Percentiles rank a stretch among this genome's conserved stretches.
Conservation (phyloP, 2,329 filamentous ascomycete species). For the Clarireedia paspali region DNA sequence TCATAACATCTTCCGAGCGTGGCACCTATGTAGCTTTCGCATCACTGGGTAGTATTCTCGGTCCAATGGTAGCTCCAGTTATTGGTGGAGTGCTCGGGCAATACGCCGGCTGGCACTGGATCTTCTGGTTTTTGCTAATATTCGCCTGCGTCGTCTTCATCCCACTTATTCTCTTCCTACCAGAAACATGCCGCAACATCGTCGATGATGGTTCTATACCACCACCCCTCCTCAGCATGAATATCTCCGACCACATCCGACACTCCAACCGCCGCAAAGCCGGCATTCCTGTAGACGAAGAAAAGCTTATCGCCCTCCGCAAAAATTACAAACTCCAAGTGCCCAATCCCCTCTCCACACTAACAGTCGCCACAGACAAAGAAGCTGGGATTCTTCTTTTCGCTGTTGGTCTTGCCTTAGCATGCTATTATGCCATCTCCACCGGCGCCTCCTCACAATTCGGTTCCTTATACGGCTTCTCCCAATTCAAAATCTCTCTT, state of each 20-base stretch:
- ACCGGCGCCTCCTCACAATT: constrained; percentile 7
- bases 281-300: constrained; percentile 11
- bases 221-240: constrained; percentile 47
- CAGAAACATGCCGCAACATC: constrained; percentile 18
- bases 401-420: constrained; percentile 44
- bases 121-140: constrained; percentile 44
- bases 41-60: constrained; percentile 47
- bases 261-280: constrained; percentile 12
- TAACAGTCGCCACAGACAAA: constrained; percentile 36
- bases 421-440: constrained; percentile 42
- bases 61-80: constrained; percentile 18
- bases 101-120: constrained; percentile 21
- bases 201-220: constrained; percentile 37
- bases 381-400: constrained; percentile 39
- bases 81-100: constrained; percentile 19
- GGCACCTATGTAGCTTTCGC: constrained; percentile 61
- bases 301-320: constrained; percentile 24
- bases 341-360: constrained; percentile 35
- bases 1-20: constrained; percentile 51
- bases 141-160: constrained; percentile 11
- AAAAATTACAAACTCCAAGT: constrained; percentile 24
- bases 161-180: constrained; percentile 16
- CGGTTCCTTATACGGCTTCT: not conserved
- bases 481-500: constrained; percentile 34
- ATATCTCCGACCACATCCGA: constrained; percentile 37